These are phyloP conservation scores for Beta vulgaris DNA, from an alignment of 148 eudicot species.

Conservation along the genomic window DNA sequence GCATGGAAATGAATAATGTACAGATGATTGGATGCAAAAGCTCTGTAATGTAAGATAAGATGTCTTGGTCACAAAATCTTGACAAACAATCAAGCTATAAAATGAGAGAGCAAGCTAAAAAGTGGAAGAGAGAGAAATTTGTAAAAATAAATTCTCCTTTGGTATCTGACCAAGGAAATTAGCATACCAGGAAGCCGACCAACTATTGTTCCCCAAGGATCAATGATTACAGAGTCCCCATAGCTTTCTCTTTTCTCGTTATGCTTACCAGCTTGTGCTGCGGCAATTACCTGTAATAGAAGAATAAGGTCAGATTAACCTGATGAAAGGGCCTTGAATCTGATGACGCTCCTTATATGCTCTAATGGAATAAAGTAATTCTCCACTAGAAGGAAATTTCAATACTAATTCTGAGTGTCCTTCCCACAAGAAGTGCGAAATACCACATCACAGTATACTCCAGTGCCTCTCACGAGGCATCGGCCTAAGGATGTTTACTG, in stretches of 20 bases:
- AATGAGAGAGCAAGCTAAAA: too few relatives aligned
- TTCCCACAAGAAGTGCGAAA: too few relatives aligned
- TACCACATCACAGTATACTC: neutral
- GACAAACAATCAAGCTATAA: neutral
- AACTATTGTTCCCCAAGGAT: constrained; percentile 90
- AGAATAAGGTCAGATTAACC: neutral
- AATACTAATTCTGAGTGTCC: neutral
- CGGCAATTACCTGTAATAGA: constrained; percentile 76
- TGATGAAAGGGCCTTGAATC: neutral
- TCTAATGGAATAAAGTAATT: neutral
- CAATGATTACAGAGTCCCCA: constrained; percentile 86
- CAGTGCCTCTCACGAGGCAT: neutral
- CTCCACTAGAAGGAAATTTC: neutral
- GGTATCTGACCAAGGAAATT: neutral
- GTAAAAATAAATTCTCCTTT: neutral
- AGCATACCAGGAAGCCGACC: constrained; percentile 76
- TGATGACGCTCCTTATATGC: neutral
- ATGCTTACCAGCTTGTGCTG: constrained; percentile 95
- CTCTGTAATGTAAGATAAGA: neutral
- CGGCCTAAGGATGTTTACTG: neutral
- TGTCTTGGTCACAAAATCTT: neutral
- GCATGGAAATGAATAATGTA: neutral
- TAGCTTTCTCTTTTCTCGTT: constrained; percentile 86
- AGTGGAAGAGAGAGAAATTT: neutral
- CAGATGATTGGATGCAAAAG: neutral